These are phyloP conservation scores for Globisporangium uncinulatum DNA, from an alignment of 352 stramenopile genomes.

Conservation along the genomic window DNA sequence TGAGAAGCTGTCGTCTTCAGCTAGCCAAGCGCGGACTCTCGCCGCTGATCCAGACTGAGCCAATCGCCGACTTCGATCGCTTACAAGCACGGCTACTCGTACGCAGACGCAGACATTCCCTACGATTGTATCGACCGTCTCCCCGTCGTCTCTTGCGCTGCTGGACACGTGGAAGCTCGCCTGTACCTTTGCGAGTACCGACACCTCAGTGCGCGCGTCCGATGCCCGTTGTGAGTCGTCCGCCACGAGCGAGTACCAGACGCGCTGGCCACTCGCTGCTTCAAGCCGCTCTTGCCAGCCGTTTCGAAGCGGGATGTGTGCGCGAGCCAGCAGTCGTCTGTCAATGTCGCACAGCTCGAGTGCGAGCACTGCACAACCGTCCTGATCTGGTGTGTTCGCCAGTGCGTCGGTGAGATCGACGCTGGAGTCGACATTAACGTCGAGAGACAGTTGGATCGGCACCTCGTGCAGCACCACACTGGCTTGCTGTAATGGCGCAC, in stretches of 20 bases:
- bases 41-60: constrained; percentile 6
- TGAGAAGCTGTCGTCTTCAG: background rate
- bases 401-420: constrained; percentile 19
- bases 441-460: background rate
- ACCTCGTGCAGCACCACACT: constrained; percentile 1
- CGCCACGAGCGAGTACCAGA: constrained; percentile 7
- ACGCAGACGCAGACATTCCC: constrained; percentile 6
- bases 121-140: background rate
- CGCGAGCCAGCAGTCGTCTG: constrained; percentile 14
- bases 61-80: background rate
- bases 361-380: constrained; percentile 12
- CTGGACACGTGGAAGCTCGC: constrained; percentile 7
- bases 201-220: no score
- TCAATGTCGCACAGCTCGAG: constrained; percentile 18
- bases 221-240: no score
- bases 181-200: constrained; percentile 4
- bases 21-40: constrained; percentile 12
- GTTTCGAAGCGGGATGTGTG: constrained; percentile 26
- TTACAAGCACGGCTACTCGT: background rate
- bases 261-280: background rate
- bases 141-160: background rate
- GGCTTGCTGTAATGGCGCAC: background rate
- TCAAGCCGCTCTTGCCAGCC: constrained; percentile 21
- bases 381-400: background rate
- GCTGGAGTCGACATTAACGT: constrained; percentile 8